Base-by-base conservation (phyloP, 139 green algal species). In the Chlorella sp. region DNA sequence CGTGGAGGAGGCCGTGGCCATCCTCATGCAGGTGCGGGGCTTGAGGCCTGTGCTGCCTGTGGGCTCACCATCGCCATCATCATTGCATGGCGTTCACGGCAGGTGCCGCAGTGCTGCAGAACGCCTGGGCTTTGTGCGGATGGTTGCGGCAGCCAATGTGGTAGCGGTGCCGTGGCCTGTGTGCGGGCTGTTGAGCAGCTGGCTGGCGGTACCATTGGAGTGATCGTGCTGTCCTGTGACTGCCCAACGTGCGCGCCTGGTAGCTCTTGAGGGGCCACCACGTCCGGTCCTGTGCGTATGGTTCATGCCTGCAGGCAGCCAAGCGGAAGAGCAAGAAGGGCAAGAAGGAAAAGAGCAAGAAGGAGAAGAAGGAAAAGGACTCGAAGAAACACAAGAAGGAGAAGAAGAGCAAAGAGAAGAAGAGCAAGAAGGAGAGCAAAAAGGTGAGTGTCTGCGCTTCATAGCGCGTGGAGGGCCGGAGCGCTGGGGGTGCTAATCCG, bases 331-430 rank as follows among this genome's bases (percentile, higher is more conserved):
- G 10, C 3, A 67, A 67, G 29, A 67, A 67, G 27, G 34, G 34
- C 27, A 67, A 67, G 29, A 67, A 67, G 61, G 61, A 35, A 30
- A 67, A 67, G 27, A 67, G 34, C 27, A 67, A 67, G 29, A 67
- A 67, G 61, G 61, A 35, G 2, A 67, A 67, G 29, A 27, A 67
- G 3, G 34, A 67, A 35, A 67, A 67, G 27, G 61, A 67, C 20
- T 35, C 33, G 61, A 67, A 67, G 29, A 67, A 50, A 32, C n/a
- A 69, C 2, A 69, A 69, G n/a, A n/a, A n/a, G 3, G 20, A 50
- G 63, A 50, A 69, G 6, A 69, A 69, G 63, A 32, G 4, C 55
- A 64, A 64, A 20, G 22, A 20, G 14, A 64, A 20, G 4, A 64
- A 64, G 24, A 64, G 55, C 24, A 4, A 30, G 20, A 64, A 64